A percentile compares a stretch with the other conserved stretches of the same genome.
Conservation (phyloP, 139 green algal genomes). For the Monoraphidium neglectum region DNA sequence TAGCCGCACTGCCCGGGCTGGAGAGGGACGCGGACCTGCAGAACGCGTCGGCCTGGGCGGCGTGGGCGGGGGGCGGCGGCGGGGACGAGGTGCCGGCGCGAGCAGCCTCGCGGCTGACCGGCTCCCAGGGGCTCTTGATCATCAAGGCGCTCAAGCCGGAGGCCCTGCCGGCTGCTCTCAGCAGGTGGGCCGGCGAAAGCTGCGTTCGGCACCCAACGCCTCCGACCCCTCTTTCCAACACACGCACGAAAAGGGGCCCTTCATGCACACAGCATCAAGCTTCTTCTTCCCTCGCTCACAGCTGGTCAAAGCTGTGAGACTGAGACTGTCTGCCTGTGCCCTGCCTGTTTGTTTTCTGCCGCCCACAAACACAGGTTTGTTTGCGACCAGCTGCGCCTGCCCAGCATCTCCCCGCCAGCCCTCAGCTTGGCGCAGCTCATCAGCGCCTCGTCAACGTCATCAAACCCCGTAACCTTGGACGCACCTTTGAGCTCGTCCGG, state of each 20-base stretch:
- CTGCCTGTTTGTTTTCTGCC: conserved; percentile 1
- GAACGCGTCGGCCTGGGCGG: conserved; percentile 51
- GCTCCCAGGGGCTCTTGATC: conserved; percentile 63
- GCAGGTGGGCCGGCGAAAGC: conserved; percentile 10
- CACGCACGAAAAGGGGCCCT: too few species aligned
- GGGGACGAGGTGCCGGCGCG: neutral
- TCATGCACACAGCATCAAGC: too few species aligned
- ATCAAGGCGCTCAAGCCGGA: conserved; percentile 63
- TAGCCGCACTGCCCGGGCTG: conserved; percentile 51
- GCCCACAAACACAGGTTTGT: neutral
- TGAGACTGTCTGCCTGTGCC: neutral
- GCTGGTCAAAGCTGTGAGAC: too few species aligned
- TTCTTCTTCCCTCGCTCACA: too few species aligned
- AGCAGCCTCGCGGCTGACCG: conserved; percentile 8
- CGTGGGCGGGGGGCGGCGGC: conserved; percentile 44
- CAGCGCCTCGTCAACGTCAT: neutral
- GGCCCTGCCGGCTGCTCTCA: conserved; percentile 58
- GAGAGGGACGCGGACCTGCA: conserved; percentile 41
- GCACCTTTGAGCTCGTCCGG: too few species aligned
- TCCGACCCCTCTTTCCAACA: too few species aligned
- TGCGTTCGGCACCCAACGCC: too few species aligned
- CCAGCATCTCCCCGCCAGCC: neutral
- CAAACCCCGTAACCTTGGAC: too few species aligned
- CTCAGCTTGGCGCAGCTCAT: conserved; percentile 34
- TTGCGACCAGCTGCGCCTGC: conserved; percentile 22